These are phyloP conservation scores for Coemansia sp. DNA, from an alignment of 192 early-diverging fungal species.

Conservation along the genomic window DNA sequence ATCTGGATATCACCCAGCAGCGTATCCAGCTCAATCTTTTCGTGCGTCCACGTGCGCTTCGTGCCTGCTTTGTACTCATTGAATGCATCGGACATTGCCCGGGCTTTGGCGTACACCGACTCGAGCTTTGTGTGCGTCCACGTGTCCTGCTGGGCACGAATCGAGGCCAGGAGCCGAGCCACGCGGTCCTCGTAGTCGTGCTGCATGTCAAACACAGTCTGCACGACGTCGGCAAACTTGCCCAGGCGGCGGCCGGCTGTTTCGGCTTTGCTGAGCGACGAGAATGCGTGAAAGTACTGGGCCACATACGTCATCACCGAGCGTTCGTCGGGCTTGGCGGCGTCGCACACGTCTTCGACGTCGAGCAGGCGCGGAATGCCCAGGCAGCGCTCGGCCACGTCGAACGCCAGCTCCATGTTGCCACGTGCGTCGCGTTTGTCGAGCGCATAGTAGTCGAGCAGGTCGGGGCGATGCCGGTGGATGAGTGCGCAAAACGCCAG, in stretches of 20 bases:
- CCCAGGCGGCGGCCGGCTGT: constrained; percentile 88
- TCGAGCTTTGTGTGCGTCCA: constrained; percentile 71
- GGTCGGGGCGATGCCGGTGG: constrained; percentile 94
- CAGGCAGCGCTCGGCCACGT: constrained; percentile 86
- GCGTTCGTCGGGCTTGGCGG: constrained; percentile 89
- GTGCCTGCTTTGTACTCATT: constrained; percentile 77
- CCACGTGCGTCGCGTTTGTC: constrained; percentile 80
- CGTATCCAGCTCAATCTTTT: constrained; percentile 88
- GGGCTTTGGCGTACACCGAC: constrained; percentile 74
- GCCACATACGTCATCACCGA: constrained; percentile 99
- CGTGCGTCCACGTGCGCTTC: constrained; percentile 87
- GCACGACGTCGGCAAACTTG: constrained; percentile 88
- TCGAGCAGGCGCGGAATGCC: constrained; percentile 92
- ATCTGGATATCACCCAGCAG: constrained; percentile 95
- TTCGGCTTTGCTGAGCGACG: constrained; percentile 76
- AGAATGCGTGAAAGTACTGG: constrained; percentile 98
- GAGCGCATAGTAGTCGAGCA: constrained; percentile 83
- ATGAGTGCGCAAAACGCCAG: constrained; percentile 96
- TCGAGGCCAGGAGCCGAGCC: constrained; percentile 66
- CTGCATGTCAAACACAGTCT: constrained; percentile 88
- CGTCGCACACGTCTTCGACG: constrained; percentile 95
- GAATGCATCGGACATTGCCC: constrained; percentile 70
- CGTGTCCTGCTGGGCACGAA: constrained; percentile 59
- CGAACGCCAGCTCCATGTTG: constrained; percentile 92
- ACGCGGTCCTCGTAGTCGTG: constrained; percentile 92